Conservation (phyloP, 805 yeast species). For the Yamadazyma philogaea region DNA sequence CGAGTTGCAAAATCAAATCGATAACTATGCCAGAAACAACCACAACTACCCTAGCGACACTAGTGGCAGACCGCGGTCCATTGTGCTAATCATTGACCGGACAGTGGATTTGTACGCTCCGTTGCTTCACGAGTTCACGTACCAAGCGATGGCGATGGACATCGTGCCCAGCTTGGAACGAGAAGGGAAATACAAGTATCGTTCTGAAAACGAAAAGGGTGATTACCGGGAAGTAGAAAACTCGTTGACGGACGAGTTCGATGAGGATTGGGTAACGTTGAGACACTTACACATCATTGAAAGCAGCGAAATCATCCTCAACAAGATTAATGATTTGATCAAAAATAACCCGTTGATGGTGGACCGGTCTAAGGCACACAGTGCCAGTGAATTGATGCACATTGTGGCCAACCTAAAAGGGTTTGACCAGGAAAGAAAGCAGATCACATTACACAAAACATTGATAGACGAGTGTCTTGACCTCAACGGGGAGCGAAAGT, state of each 20-base stretch:
- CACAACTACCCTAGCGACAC: slow-evolving; percentile 54
- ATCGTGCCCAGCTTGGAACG: slow-evolving; percentile 44
- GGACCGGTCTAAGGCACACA: slow-evolving; percentile 60
- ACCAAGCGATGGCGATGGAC: slow-evolving; percentile 91
- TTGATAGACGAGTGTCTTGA: slow-evolving; percentile 64
- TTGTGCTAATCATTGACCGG: slow-evolving; percentile 77
- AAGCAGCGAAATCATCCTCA: slow-evolving; percentile 59
- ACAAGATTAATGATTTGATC: slow-evolving; percentile 60
- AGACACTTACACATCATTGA: slow-evolving; percentile 75
- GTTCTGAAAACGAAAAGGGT: slow-evolving; percentile 52
- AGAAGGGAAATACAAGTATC: slow-evolving; percentile 47
- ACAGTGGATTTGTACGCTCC: slow-evolving; percentile 82
- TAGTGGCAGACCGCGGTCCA: slow-evolving; percentile 60
- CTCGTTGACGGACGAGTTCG: slow-evolving; percentile 55
- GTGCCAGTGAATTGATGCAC: slow-evolving; percentile 68
- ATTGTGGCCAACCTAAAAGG: slow-evolving; percentile 70
- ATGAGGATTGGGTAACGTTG: slow-evolving; percentile 67
- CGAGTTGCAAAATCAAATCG: slow-evolving; percentile 67
- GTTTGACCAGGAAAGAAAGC: slow-evolving; percentile 63
- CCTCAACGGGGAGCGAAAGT: slow-evolving; percentile 51
- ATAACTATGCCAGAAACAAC: slow-evolving; percentile 68
- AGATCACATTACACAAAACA: slow-evolving; percentile 56
- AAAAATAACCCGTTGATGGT: slow-evolving; percentile 73
- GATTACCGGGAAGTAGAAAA: slow-evolving; percentile 31
- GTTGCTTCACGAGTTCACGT: slow-evolving; percentile 81